Conservation (phyloP, 73 alveolate species). For the Paramecium bursaria region DNA sequence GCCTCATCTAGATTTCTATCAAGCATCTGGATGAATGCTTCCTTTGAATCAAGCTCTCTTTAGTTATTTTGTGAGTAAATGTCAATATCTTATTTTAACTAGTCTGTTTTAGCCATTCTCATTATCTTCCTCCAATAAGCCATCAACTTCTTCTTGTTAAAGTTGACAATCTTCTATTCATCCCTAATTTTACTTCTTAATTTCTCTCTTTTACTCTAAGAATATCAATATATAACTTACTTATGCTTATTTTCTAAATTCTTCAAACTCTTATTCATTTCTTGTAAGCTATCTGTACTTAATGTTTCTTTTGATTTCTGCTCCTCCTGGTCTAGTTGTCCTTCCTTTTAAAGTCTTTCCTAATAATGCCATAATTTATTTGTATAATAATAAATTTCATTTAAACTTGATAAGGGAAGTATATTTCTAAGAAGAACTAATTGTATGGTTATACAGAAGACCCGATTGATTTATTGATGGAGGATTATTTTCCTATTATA, state of each 20-base stretch:
- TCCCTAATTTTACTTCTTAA: conserved; percentile 76
- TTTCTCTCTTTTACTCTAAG: conserved; percentile 74
- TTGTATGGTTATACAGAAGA: too few relatives aligned
- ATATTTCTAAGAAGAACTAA: too few relatives aligned
- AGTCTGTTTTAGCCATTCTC: conserved; percentile 98
- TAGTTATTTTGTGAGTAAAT: conserved; percentile 94
- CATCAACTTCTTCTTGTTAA: conserved; percentile 93
- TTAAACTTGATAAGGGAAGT: background rate
- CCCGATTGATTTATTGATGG: too few relatives aligned
- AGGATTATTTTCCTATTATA: too few relatives aligned
- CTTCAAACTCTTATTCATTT: conserved; percentile 78
- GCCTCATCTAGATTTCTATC: conserved; percentile 98
- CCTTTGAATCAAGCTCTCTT: conserved; percentile 98
- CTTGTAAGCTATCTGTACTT: conserved; percentile 58
- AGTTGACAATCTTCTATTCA: conserved; percentile 86
- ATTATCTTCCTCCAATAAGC: conserved; percentile 98
- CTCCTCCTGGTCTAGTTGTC: conserved; percentile 75
- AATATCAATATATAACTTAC: conserved; percentile 52
- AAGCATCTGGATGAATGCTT: conserved; percentile 97
- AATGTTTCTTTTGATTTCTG: conserved; percentile 57
- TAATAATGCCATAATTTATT: conserved; percentile 77
- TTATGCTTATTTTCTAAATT: conserved; percentile 74
- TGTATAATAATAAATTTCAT: background rate
- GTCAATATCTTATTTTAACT: conserved; percentile 92
- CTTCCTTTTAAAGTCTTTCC: conserved; percentile 89